Evolutionary conservation across 148 eudicot genomes (phyloP), one percentile per base, ranked within the genome.

Genomic region (Hydrangea macrophylla): DNA sequence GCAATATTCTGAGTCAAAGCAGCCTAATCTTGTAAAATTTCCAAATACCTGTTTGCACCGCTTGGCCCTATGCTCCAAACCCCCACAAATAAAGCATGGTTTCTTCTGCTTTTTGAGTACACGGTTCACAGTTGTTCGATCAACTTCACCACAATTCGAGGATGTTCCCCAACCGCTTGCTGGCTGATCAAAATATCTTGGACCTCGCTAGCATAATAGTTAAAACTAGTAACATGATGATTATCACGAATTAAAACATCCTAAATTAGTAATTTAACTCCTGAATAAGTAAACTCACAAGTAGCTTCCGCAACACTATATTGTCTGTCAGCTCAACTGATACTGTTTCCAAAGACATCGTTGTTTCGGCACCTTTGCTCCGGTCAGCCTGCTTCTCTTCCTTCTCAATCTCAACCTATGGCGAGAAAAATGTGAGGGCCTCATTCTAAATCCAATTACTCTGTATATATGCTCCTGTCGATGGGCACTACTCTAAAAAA

Each of bases 41-140:
- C 30, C 27, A 0, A 57, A 57, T 13, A 79, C 82, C 82, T 74
- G 75, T 28, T 67, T 64, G 61, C 82, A 79, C 55, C 57, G 71
- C 45, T 67, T 74, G 55, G 67, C 78, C 23, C 18, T 64, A 51
- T 79, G 82, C 30, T 25, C 60, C 53, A 57, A 31, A 55, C 51
- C 40, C 10, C 82, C 82, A 63, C 82, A 79, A 50, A 67, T 27
- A 62, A 66, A 79, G 68, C 82, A 79, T 48, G 75, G 72, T 63
- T 67, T 74, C 69, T 70, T 68, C 54, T 6, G 22, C 24, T 62
- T 75, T 40, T 50, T 58, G 22, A 55, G 17, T 2, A 9, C 3
- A n/a, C 26, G 23, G 9, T 35, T 62, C 45, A 48, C 68, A 11
- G 68, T 55, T 40, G 22, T n/a, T 62, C 33, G 57, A 26, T 60